These are phyloP conservation scores for Peronospora tabacina DNA, from an alignment of 352 stramenopile genomes.

Conservation along the genomic window DNA sequence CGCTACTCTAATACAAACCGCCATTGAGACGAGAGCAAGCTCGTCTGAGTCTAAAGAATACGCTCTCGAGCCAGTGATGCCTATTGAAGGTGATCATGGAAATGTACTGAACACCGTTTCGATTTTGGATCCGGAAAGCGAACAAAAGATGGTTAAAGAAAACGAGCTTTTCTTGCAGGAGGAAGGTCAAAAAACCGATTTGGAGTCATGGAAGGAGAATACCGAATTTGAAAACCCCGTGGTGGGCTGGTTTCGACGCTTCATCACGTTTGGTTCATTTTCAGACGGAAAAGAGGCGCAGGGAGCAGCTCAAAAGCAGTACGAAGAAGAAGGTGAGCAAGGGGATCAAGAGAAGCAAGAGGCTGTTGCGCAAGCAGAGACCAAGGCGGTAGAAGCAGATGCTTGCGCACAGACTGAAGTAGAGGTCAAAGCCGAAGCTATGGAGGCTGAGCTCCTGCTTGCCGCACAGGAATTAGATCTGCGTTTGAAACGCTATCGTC, in stretches of 20 bases:
- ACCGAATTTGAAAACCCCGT: conserved; percentile 21
- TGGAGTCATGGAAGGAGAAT: conserved; percentile 13
- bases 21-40: not conserved
- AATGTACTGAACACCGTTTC: not conserved
- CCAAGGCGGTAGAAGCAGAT: conserved; percentile 4
- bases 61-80: conserved; percentile 1
- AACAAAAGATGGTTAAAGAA: conserved; percentile 4
- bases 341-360: conserved; percentile 12
- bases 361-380: conserved; percentile 5
- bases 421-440: conserved; percentile 12
- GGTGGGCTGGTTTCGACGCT: conserved; percentile 28
- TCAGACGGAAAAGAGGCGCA: conserved; percentile 14
- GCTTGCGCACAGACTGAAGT: conserved; percentile 2
- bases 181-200: conserved; percentile 1
- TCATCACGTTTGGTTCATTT: conserved; percentile 22
- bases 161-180: conserved; percentile 8
- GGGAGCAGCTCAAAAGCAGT: conserved; percentile 9
- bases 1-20: not conserved
- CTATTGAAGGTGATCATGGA: conserved; percentile 1
- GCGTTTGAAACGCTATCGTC: conserved; percentile 23
- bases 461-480: conserved; percentile 25
- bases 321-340: conserved; percentile 15
- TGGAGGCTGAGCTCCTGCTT: conserved; percentile 14
- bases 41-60: conserved; percentile 2
- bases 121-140: conserved; percentile 1